Conservation (phyloP, 768 basidiomycete genomes). For the Xerocomellus intermedius region DNA sequence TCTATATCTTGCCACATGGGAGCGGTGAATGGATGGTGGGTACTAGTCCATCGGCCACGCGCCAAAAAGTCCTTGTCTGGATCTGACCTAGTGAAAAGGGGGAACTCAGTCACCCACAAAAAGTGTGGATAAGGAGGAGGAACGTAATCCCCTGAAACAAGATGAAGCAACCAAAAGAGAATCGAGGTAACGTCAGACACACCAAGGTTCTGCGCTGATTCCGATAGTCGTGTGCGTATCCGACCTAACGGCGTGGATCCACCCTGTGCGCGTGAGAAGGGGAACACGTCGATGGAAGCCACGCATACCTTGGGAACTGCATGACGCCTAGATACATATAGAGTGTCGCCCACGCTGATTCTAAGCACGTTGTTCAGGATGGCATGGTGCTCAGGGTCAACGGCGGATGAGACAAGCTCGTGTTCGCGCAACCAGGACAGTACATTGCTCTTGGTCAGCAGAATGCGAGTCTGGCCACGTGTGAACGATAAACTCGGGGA, state of each 20-base stretch:
- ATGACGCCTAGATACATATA: constrained; percentile 57
- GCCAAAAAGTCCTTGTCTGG: constrained; percentile 85
- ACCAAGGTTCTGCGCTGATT: constrained; percentile 67
- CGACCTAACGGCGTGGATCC: constrained; percentile 82
- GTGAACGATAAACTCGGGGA: constrained; percentile 5
- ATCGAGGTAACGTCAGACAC: constrained; percentile 19
- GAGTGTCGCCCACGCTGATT: constrained; percentile 49
- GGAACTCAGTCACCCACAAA: constrained; percentile 95
- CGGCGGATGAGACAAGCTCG: constrained; percentile 26
- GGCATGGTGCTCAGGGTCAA: constrained; percentile 27
- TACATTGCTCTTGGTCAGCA: constrained; percentile 45
- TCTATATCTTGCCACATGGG: constrained; percentile 90
- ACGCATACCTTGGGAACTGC: constrained; percentile 50
- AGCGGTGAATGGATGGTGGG: constrained; percentile 96
- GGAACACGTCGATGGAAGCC: constrained; percentile 1
- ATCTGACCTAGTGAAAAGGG: constrained; percentile 85
- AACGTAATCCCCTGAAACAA: constrained; percentile 50
- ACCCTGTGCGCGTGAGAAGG: constrained; percentile 52
- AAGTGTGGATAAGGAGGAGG: constrained; percentile 70
- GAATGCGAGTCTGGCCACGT: constrained; percentile 45
- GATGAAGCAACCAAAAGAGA: constrained; percentile 6
- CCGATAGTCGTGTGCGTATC: constrained; percentile 62
- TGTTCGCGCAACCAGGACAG: constrained; percentile 47
- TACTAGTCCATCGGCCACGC: constrained; percentile 85
- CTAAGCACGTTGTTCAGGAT: constrained; percentile 42